Base-by-base conservation (phyloP, 1,139 yeast genomes). In the Lodderomyces beijingensis region DNA sequence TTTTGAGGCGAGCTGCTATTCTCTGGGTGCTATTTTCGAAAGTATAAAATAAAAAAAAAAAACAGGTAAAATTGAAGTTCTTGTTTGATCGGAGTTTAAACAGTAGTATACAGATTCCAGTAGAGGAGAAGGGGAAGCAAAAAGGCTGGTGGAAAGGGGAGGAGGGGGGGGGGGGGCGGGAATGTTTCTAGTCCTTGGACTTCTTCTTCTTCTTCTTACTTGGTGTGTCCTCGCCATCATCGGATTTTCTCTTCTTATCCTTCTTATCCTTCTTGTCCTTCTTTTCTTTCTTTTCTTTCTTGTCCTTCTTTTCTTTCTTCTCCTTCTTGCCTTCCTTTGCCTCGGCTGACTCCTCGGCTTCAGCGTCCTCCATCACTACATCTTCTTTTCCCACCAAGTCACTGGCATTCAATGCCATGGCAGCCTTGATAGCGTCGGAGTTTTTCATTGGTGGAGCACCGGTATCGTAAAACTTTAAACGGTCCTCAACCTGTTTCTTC, bases 381-480 rank as follows among this genome's bases (percentile, higher is more conserved):
- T 35, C 46, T 21, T 40, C 50, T 22, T 37, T 16, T 11, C 33
- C 28, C 6, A 23, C 25, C n/a, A 23, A 23, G n/a, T 23, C 25
- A 8, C 9, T 7, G 6, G 25, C 25, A 41, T 65, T 65, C 54
- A 84, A 72, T 40, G 83, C 80, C 65, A 88, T 74, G 42, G 96
- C 96, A 62, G 83, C 86, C 57, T 82, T 77, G 67, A 91, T 85
- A 46, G 98, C 98, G 49, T 87, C 95, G 28, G 91, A 66, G 61
- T 91, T 91, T 75, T 91, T 91, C 79, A 89, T 85, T 55, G 98
- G 96, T 37, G 97, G 80, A 52, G 85, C 83, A 57, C 98, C 98
- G 39, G 96, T 83, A 58, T 87, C 95, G 73, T 88, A 93, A 59
- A 91, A 91, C 64, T 79, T 84, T 53, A 91, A 77, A 70, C 98